Evolutionary conservation across 176 grass and related monocot species (phyloP), one percentile per base, ranked within the genome.

Genomic region (Canna indica): DNA sequence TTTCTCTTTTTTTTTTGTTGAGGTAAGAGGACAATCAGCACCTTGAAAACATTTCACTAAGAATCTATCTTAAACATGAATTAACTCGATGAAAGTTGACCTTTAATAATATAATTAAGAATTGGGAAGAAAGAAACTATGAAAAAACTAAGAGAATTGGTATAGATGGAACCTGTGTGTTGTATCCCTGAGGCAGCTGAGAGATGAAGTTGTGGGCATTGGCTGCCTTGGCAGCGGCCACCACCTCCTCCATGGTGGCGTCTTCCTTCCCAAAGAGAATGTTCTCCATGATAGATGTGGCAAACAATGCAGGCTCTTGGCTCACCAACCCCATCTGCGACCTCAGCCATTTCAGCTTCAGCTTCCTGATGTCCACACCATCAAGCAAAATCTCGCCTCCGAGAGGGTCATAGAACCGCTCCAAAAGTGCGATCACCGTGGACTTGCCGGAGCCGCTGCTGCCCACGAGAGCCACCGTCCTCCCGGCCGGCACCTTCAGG

Each of bases 171-270:
- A 92, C 94, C 94, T 93, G 86, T 0, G 94, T 99, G 26, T 93
- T 80, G 68, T 99, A 99, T 45, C 84, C 94, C 32, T 93, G 84
- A 25, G 94, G 94, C 70, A 93, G 66, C 76, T 93, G 90, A 24
- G 90, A 88, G 84, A 99, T 93, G 84, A 99, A 99, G 78, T 84
- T 93, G 78, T 99, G 94, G 8, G 94, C 94, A 82, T 99, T 93
- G 17, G 90, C 82, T 35, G 94, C 90, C 76, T 88, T 90, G 0
- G 86, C 94, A 0, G 84, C 94, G 0, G 75, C 66, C 16, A 85
- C 58, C 14, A 99, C 62, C 86, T 99, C 86, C 36, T 93, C 94
- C 82, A 72, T 71, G 35, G 89, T 68, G n/a, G 94, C 94, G 59
- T 90, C 86, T 65, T 93, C 94, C 62, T 99, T 99, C 24, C 94